A percentile compares a stretch with the other conserved stretches of the same genome.
Conservation (phyloP, 768 basidiomycete genomes). For the Boletus rubescentipes region DNA sequence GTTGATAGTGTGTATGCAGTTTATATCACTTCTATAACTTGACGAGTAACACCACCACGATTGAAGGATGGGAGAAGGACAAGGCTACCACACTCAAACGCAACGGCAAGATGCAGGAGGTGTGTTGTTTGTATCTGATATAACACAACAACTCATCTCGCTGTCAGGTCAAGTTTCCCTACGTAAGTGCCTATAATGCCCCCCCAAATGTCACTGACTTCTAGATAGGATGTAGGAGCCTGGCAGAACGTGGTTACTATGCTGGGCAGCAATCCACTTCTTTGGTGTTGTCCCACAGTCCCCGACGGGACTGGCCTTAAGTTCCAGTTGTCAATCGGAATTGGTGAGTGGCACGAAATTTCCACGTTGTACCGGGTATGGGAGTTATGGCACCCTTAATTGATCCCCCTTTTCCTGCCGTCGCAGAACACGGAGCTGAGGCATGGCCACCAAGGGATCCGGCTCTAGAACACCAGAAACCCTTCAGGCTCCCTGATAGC, state of each 20-base stretch:
- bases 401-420: slow-evolving; percentile 12
- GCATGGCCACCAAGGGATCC: slow-evolving; percentile 81
- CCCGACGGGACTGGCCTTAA: slow-evolving; percentile 71
- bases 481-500: slow-evolving; percentile 51
- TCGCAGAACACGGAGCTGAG: slow-evolving; percentile 37
- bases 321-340: slow-evolving; percentile 66
- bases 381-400: slow-evolving; percentile 3
- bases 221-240: slow-evolving; percentile 70
- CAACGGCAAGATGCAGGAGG: slow-evolving; percentile 82
- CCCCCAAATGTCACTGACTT: slow-evolving; percentile 9
- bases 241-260: slow-evolving; percentile 73
- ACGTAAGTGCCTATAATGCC: slow-evolving; percentile 50
- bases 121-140: slow-evolving; percentile 25
- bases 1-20: slow-evolving; percentile 40
- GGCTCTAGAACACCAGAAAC: slow-evolving; percentile 32
- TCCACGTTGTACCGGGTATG: slow-evolving; percentile 18
- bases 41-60: slow-evolving; percentile 84
- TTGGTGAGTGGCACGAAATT: slow-evolving; percentile 72
- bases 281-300: slow-evolving; percentile 84
- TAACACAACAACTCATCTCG: slow-evolving; percentile 1
- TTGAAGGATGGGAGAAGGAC: slow-evolving; percentile 98
- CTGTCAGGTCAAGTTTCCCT: slow-evolving; percentile 83
- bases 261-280: slow-evolving; percentile 67
- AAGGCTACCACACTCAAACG: slow-evolving; percentile 84
- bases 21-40: slow-evolving; percentile 85